Evolutionary conservation across 2,329 filamentous ascomycete genomes (phyloP).

Genomic region (Chrysoporthe cubensis): DNA sequence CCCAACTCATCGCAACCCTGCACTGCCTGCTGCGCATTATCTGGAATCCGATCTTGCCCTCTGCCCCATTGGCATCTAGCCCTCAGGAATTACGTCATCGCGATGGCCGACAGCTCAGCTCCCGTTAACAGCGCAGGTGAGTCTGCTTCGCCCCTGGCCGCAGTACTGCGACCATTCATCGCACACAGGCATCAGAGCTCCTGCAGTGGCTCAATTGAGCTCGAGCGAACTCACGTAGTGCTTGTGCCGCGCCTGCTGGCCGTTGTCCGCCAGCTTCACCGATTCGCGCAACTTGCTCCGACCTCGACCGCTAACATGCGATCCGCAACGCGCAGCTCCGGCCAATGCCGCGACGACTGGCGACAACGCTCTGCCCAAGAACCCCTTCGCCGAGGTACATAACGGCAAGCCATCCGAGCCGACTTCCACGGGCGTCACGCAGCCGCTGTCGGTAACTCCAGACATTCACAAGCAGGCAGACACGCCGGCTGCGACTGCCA

Average conservation of each 20-base stretch:
- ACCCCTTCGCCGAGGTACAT: slow-evolving; percentile 14
- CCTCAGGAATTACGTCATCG: slow-evolving; percentile 29
- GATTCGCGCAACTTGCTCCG: slow-evolving; percentile 6
- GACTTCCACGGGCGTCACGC: slow-evolving; percentile 4
- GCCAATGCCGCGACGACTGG: slow-evolving; percentile 7
- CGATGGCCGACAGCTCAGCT: slow-evolving; percentile 29
- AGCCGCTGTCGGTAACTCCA: slow-evolving; percentile 18
- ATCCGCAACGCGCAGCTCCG: slow-evolving; percentile 19
- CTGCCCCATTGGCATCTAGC: slow-evolving; percentile 6
- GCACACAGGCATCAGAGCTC: neutral
- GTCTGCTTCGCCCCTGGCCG: slow-evolving; percentile 16
- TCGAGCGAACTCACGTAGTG: slow-evolving; percentile 13
- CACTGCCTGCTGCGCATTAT: slow-evolving; percentile 17
- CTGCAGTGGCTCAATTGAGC: slow-evolving; percentile 8
- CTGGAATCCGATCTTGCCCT: slow-evolving; percentile 18
- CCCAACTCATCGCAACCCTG: slow-evolving; percentile 9
- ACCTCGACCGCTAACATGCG: slow-evolving; percentile 20
- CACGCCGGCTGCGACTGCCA: slow-evolving; percentile 17
- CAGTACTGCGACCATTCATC: neutral
- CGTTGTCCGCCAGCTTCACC: slow-evolving; percentile 13
- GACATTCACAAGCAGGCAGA: slow-evolving; percentile 20
- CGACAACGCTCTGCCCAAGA: slow-evolving; percentile 25
- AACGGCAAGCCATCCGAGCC: slow-evolving; percentile 18
- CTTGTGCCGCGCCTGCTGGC: slow-evolving; percentile 3
- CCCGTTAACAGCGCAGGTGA: slow-evolving; percentile 28